A percentile compares a stretch with the other conserved stretches of the same genome.
Conservation (phyloP, 805 yeast species). For the Sugiyamaella chiloensis region DNA sequence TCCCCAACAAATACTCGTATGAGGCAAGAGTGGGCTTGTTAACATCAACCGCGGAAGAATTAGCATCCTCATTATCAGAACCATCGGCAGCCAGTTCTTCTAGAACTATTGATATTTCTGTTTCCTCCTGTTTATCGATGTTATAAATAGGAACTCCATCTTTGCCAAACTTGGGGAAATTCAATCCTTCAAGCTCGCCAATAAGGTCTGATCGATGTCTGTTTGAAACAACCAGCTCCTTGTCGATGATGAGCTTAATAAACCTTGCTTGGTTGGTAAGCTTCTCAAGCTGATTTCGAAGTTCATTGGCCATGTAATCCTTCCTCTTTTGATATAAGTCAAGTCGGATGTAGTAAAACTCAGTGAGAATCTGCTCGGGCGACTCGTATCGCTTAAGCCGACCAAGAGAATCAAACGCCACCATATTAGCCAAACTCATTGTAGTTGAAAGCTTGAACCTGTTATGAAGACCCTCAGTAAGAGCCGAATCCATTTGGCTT, state of each 20-base stretch:
- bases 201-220: constrained; percentile 65
- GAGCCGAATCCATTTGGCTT: constrained; percentile 81
- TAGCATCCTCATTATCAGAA: constrained; percentile 32
- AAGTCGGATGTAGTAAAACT: constrained; percentile 80
- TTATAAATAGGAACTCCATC: constrained; percentile 61
- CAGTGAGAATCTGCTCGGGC: constrained; percentile 74
- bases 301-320: constrained; percentile 64
- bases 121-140: constrained; percentile 34
- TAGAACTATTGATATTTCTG: constrained; percentile 20
- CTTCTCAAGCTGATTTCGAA: constrained; percentile 72
- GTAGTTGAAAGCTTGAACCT: constrained; percentile 73
- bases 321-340: constrained; percentile 90
- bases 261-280: constrained; percentile 84
- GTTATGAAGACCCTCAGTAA: constrained; percentile 72
- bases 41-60: constrained; percentile 22
- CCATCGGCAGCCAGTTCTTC: constrained; percentile 44
- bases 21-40: constrained; percentile 54
- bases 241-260: constrained; percentile 83
- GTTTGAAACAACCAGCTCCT: constrained; percentile 66
- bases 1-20: constrained; percentile 84
- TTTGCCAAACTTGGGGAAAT: constrained; percentile 72
- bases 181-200: constrained; percentile 55
- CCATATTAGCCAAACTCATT: constrained; percentile 81
- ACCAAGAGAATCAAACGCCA: constrained; percentile 88
- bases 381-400: constrained; percentile 77